A percentile compares a stretch with the other conserved stretches of the same genome.
Conservation (phyloP, 768 basidiomycete species). For the Candolleomyces efflorescens region DNA sequence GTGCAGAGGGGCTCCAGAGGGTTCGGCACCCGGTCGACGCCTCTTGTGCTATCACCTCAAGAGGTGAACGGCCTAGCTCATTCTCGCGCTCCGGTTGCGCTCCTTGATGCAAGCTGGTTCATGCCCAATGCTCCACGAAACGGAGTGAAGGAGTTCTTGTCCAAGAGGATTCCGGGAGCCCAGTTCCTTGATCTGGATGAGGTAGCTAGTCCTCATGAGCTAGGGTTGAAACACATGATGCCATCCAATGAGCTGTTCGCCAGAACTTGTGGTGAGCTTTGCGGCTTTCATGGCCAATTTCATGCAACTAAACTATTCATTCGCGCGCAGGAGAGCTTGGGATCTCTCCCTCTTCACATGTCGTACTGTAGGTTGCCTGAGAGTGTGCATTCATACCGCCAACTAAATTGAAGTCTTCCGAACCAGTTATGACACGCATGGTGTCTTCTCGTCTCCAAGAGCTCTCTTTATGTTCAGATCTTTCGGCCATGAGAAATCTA, state of each 20-base stretch:
- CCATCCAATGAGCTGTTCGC: slow-evolving; percentile 70
- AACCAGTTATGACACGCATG: slow-evolving; percentile 80
- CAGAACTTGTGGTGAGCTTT: slow-evolving; percentile 67
- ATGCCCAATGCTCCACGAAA: slow-evolving; percentile 86
- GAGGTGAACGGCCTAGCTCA: slow-evolving; percentile 37
- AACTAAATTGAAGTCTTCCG: slow-evolving; percentile 1
- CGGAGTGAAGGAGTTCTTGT: slow-evolving; percentile 61
- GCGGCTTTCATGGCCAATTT: neutral
- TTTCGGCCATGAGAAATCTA: slow-evolving; percentile 84
- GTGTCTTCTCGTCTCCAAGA: slow-evolving; percentile 89
- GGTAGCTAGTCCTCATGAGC: slow-evolving; percentile 66
- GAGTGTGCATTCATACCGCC: neutral
- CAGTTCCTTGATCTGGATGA: slow-evolving; percentile 78
- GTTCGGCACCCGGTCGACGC: slow-evolving; percentile 16
- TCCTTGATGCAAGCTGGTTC: slow-evolving; percentile 86
- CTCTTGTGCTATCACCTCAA: slow-evolving; percentile 50
- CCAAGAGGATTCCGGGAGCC: slow-evolving; percentile 66
- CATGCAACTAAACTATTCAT: neutral
- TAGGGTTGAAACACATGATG: slow-evolving; percentile 94
- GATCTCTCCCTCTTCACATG: slow-evolving; percentile 68
- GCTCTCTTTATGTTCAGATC: slow-evolving; percentile 93
- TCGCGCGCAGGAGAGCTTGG: slow-evolving; percentile 53
- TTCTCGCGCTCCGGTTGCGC: slow-evolving; percentile 30
- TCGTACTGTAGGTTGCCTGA: slow-evolving; percentile 60
- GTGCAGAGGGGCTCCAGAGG: neutral